Evolutionary conservation across 2,329 filamentous ascomycete species (phyloP).

Genomic region (Metarhizium rileyi): DNA sequence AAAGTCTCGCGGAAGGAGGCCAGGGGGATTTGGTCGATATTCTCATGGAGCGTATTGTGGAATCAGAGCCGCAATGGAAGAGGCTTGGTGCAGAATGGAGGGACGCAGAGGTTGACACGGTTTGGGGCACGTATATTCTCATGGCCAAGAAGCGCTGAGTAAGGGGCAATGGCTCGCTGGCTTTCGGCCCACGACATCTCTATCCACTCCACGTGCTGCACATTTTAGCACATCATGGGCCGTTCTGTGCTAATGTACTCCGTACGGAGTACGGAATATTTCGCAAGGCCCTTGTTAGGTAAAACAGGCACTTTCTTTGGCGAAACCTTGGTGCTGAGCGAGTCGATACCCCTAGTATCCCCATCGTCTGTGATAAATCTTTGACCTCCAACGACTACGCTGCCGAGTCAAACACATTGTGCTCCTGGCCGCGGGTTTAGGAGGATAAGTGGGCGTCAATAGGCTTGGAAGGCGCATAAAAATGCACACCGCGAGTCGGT

Average conservation of each 20-base stretch:
- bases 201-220: too few relatives aligned
- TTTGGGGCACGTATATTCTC: constrained; percentile 53
- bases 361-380: too few relatives aligned
- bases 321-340: too few relatives aligned
- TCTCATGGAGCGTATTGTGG: constrained; percentile 49
- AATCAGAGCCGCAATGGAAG: constrained; percentile 43
- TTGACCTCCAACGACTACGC: too few relatives aligned
- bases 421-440: neutral
- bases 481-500: neutral
- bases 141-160: constrained; percentile 36
- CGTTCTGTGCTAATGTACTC: too few relatives aligned
- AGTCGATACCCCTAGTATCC: too few relatives aligned
- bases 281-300: too few relatives aligned
- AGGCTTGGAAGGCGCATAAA: neutral
- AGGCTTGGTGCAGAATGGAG: constrained; percentile 38
- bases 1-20: constrained; percentile 42
- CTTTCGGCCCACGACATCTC: too few relatives aligned
- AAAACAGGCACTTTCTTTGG: too few relatives aligned
- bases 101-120: constrained; percentile 43
- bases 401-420: too few relatives aligned
- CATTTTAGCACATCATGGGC: too few relatives aligned
- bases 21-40: constrained; percentile 52
- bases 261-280: too few relatives aligned
- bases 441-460: neutral
- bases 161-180: neutral